Percentiles rank a stretch among this genome's conserved stretches.
Evolutionary conservation across 202 grass and related monocot species (phyloP).

Genomic region (Saccharum hybrid): DNA sequence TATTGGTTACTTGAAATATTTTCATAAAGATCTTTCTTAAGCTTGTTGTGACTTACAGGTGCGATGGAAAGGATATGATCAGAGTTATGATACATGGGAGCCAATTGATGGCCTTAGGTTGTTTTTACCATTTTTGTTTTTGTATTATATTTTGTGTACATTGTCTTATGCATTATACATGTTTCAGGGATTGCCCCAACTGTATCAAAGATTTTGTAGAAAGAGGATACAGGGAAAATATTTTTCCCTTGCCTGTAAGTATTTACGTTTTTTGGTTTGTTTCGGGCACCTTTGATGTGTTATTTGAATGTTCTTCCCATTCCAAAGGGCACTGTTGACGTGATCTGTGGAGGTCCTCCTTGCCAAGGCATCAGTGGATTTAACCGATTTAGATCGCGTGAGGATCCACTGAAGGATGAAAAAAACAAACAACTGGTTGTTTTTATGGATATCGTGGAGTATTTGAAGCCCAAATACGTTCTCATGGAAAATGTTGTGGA

Average conservation of each 20-base stretch:
- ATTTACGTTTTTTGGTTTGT: neutral
- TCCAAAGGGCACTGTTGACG: slow-evolving; percentile 3
- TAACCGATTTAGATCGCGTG: slow-evolving; percentile 51
- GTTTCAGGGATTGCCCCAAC: slow-evolving; percentile 46
- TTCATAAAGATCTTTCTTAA: neutral
- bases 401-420: slow-evolving; percentile 55
- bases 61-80: slow-evolving; percentile 60
- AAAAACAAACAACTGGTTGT: slow-evolving; percentile 69
- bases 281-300: neutral
- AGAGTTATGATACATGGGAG: slow-evolving; percentile 62
- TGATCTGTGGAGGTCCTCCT: slow-evolving; percentile 27
- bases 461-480: slow-evolving; percentile 66
- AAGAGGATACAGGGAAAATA: slow-evolving; percentile 53
- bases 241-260: slow-evolving; percentile 62
- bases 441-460: slow-evolving; percentile 75
- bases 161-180: neutral
- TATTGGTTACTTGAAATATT: neutral
- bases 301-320: neutral
- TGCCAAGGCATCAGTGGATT: slow-evolving; percentile 52
- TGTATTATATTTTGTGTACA: neutral
- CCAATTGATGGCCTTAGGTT: slow-evolving; percentile 60
- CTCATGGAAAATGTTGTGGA: slow-evolving; percentile 78
- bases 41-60: slow-evolving; percentile 40
- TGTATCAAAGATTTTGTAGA: slow-evolving; percentile 56
- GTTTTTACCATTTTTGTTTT: neutral